Base-by-base conservation (phyloP, 164 flowering plant genomes). In the Magnolia kwangsiensis region DNA sequence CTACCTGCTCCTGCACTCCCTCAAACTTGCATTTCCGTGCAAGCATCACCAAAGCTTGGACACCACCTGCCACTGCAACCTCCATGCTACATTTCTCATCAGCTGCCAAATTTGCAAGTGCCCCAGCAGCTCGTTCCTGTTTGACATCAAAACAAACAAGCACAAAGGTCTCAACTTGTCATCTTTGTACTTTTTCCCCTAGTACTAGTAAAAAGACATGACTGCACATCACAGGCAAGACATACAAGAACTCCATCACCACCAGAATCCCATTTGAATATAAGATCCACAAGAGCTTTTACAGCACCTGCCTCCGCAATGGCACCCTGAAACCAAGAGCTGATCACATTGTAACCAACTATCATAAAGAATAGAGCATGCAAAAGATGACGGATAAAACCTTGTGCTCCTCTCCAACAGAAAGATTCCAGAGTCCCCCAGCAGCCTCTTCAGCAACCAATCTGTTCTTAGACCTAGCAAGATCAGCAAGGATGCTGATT, bases 381-480 rank as follows among this genome's bases (percentile, higher is more conserved):
- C 45, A 58, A 51, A 67, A 8, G 24, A 29, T 18, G 37, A 78
- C 21, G 13, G 76, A 63, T 63, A 77, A 92, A 77, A 94, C 99
- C 98, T 94, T 94, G 83, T 96, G 98, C 83, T 96, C 99, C 87
- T 96, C 99, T 76, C 98, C 98, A 51, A 94, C 98, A 49, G 98
- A 96, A 70, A 96, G 95, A 84, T 96, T 96, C 98, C 99, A 94
- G 51, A 96, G 88, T 37, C 99, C 99, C 72, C 99, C 98, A 71
- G 98, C 99, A 82, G 99, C 99, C 92, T 96, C 98, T 86, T 96
- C 99, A 19, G 98, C 99, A 45, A 94, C 99, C 78, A 91, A 85
- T 82, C 91, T 94, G 76, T 96, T 96, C 94, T 87, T 89, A 45
- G 99, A 96, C 90, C 85, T 90, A 5, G 99, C 98, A 77, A 96